Evolutionary conservation across 371 early-diverging fungal genomes (phyloP).

Genomic region (Lichtheimia corymbifera): DNA sequence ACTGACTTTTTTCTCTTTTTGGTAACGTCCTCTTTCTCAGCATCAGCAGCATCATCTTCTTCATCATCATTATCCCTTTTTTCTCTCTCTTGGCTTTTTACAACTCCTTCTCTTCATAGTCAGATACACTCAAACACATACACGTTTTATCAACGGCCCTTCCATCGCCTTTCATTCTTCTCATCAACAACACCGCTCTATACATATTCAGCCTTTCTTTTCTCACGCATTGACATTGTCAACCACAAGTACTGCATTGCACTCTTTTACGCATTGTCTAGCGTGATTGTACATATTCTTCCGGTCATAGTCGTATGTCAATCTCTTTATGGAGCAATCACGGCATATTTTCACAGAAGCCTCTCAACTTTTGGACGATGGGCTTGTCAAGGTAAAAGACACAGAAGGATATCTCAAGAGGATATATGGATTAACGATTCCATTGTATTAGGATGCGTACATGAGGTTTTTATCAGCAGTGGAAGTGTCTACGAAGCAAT

Average conservation of each 20-base stretch:
- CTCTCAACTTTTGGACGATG: slow-evolving; percentile 33
- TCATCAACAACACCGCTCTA: slow-evolving; percentile 1
- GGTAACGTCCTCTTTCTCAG: too few relatives aligned
- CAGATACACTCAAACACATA: neutral
- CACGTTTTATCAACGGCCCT: neutral
- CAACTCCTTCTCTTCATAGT: too few relatives aligned
- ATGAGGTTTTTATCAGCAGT: slow-evolving; percentile 35
- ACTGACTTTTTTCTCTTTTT: too few relatives aligned
- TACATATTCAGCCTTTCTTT: neutral
- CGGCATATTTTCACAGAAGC: slow-evolving; percentile 33
- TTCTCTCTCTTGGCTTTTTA: neutral
- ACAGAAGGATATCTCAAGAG: neutral
- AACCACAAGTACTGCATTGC: too few relatives aligned
- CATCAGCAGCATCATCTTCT: neutral
- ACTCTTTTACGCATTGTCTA: too few relatives aligned
- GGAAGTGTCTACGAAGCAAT: slow-evolving; percentile 32
- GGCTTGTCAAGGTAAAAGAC: slow-evolving; percentile 32
- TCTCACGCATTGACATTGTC: too few relatives aligned
- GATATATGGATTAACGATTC: too few relatives aligned
- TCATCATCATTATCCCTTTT: neutral
- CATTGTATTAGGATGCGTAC: slow-evolving; percentile 41
- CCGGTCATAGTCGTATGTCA: too few relatives aligned
- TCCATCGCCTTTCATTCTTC: neutral
- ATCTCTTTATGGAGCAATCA: slow-evolving; percentile 18
- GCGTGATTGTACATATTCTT: too few relatives aligned